Conservation (phyloP, 371 early-diverging fungal genomes). For the Actinomucor elegans region DNA sequence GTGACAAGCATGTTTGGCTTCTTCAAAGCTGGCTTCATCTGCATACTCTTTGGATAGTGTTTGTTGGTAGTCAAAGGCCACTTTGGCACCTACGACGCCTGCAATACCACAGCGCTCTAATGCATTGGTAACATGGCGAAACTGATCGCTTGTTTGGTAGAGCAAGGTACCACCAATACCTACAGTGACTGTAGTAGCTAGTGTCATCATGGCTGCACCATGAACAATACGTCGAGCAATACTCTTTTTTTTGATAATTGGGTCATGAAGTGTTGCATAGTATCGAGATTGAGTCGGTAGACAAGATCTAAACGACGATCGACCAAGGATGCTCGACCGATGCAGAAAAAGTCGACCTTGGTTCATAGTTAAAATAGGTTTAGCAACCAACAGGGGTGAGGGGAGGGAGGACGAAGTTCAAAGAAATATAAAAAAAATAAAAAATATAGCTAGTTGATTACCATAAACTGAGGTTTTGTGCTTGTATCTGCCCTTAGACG, state of each 20-base stretch:
- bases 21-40: slow-evolving; percentile 39
- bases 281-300: not conserved
- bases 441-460: too few species aligned
- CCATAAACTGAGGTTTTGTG: not conserved
- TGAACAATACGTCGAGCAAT: slow-evolving; percentile 1
- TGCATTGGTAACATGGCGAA: slow-evolving; percentile 42
- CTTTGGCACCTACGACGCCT: slow-evolving; percentile 43
- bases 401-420: too few species aligned
- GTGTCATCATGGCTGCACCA: slow-evolving; percentile 16
- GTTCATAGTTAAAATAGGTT: not conserved
- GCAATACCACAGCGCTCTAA: slow-evolving; percentile 48
- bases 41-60: slow-evolving; percentile 45
- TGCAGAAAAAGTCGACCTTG: slow-evolving; percentile 1
- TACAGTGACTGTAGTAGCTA: slow-evolving; percentile 20
- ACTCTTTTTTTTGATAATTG: slow-evolving; percentile 1
- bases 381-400: not conserved
- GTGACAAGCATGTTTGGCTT: slow-evolving; percentile 40
- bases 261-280: not conserved
- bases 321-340: not conserved
- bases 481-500: too few species aligned
- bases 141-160: slow-evolving; percentile 48
- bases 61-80: slow-evolving; percentile 67
- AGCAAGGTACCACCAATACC: slow-evolving; percentile 36
- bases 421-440: too few species aligned
- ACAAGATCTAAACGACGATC: not conserved